These are phyloP conservation scores for Pseudogymnoascus verrucosus DNA, from an alignment of 2,329 filamentous ascomycete species.

Conservation along the genomic window DNA sequence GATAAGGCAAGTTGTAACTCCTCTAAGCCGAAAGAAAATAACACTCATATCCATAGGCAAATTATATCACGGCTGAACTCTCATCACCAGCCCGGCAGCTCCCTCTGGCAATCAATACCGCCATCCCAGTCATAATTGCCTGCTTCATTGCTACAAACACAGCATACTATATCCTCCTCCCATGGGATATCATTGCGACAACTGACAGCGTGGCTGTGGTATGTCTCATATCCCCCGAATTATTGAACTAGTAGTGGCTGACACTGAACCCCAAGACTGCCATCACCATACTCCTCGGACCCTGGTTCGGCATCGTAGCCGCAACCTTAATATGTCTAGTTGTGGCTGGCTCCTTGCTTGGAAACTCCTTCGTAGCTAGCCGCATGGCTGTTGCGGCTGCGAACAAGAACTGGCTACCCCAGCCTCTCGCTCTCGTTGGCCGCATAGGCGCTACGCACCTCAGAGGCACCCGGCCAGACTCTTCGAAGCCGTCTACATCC, in stretches of 20 bases:
- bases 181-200: constrained; percentile 49
- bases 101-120: constrained; percentile 53
- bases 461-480: not conserved
- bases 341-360: constrained; percentile 52
- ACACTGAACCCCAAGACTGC: constrained; percentile 37
- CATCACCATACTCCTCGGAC: constrained; percentile 46
- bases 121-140: constrained; percentile 49
- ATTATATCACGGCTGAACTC: constrained; percentile 48
- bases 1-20: constrained; percentile 44
- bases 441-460: constrained; percentile 27
- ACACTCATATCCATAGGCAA: constrained; percentile 33
- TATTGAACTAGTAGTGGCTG: not conserved
- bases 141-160: constrained; percentile 54
- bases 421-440: constrained; percentile 38
- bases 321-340: constrained; percentile 52
- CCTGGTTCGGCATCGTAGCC: constrained; percentile 43
- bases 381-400: constrained; percentile 54
- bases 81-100: constrained; percentile 44
- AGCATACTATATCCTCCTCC: constrained; percentile 54
- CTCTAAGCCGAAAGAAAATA: not conserved
- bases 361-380: constrained; percentile 54
- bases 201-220: constrained; percentile 58
- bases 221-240: constrained; percentile 22
- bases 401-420: constrained; percentile 43
- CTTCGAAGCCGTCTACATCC: constrained; percentile 23